Conservation (phyloP, 2,329 filamentous ascomycete genomes). For the Talaromyces sp. region DNA sequence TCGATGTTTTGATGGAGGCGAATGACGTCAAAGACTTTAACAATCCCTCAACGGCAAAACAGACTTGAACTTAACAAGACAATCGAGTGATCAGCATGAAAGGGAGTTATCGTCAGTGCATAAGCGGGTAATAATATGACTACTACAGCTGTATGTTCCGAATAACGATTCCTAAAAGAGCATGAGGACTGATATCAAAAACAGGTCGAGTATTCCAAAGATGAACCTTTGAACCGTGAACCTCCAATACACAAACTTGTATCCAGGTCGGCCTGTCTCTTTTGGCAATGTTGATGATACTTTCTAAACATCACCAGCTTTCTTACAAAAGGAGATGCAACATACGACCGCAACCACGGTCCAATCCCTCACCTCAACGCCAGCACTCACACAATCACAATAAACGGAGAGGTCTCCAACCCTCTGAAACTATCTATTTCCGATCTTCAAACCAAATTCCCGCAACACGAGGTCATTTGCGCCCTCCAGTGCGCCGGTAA, state of each 20-base stretch:
- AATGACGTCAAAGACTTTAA: conserved; percentile 11
- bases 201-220: conserved; percentile 5
- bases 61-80: not conserved
- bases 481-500: conserved; percentile 61
- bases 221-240: conserved; percentile 33
- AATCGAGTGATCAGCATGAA: not conserved
- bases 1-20: not conserved
- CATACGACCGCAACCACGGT: conserved; percentile 59
- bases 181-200: not conserved
- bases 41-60: not conserved
- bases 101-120: not conserved
- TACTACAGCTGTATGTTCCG: not conserved
- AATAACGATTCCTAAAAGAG: not conserved
- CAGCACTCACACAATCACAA: conserved; percentile 40
- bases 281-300: no score
- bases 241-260: conserved; percentile 27
- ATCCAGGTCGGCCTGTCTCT: conserved; percentile 1
- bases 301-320: conserved; percentile 37
- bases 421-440: conserved; percentile 46
- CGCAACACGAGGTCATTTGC: conserved; percentile 55
- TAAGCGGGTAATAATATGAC: not conserved
- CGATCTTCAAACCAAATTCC: conserved; percentile 45
- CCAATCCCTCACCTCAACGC: conserved; percentile 49
- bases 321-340: conserved; percentile 49
- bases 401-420: conserved; percentile 49